A percentile compares a stretch with the other conserved stretches of the same genome.
Conservation (phyloP, 2,329 filamentous ascomycete species). For the Neocucurbitaria cava region DNA sequence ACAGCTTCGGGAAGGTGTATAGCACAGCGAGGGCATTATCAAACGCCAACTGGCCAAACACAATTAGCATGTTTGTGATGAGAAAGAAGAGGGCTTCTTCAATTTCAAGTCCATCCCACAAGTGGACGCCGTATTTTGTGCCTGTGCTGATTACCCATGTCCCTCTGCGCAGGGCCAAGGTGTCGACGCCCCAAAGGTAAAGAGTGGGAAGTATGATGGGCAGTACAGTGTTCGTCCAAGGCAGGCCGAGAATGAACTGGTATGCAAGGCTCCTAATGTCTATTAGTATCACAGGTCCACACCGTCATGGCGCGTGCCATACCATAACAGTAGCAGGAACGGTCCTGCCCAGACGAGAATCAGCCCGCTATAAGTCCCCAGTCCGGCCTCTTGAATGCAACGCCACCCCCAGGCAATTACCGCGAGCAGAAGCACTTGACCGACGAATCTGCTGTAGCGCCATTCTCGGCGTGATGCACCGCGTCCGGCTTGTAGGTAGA, state of each 20-base stretch:
- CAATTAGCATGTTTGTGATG: conserved; percentile 71
- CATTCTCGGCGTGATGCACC: conserved; percentile 40
- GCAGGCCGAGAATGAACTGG: conserved; percentile 68
- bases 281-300: not conserved
- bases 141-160: conserved; percentile 74
- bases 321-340: conserved; percentile 69
- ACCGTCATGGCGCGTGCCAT: conserved; percentile 17
- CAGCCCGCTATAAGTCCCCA: conserved; percentile 71
- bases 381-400: conserved; percentile 55
- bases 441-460: conserved; percentile 50
- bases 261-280: conserved; percentile 63
- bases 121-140: conserved; percentile 69
- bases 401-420: conserved; percentile 55
- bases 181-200: conserved; percentile 77
- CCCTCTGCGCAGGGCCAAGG: conserved; percentile 69
- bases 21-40: conserved; percentile 73
- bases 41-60: conserved; percentile 72
- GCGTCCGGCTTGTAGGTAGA: conserved; percentile 57
- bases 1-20: conserved; percentile 67
- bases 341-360: conserved; percentile 74
- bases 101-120: conserved; percentile 72
- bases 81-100: conserved; percentile 80
- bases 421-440: conserved; percentile 59
- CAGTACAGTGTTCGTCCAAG: conserved; percentile 62
- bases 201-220: conserved; percentile 70